Percentiles rank a stretch among this genome's conserved stretches.
Conservation (phyloP, 2,329 filamentous ascomycete species). For the Aspergillus amoenus region DNA sequence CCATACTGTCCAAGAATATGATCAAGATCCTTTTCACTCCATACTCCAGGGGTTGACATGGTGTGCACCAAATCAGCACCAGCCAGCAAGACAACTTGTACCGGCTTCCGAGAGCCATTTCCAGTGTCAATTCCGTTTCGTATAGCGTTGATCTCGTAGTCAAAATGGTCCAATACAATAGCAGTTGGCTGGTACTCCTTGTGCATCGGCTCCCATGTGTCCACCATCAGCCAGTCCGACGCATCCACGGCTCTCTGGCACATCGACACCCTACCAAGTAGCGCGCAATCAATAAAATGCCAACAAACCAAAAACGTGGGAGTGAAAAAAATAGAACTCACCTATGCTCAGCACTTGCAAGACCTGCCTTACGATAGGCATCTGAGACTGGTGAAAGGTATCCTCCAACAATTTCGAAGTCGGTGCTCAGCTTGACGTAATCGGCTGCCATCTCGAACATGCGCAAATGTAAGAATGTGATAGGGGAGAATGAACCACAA, state of each 20-base stretch:
- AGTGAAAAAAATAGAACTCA: slow-evolving; percentile 27
- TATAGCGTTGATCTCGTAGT: slow-evolving; percentile 81
- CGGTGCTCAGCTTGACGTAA: slow-evolving; percentile 70
- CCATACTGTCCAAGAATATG: slow-evolving; percentile 84
- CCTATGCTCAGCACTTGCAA: slow-evolving; percentile 71
- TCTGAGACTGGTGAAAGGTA: slow-evolving; percentile 78
- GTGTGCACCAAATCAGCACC: slow-evolving; percentile 75
- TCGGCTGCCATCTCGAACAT: slow-evolving; percentile 89
- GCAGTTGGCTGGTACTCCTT: slow-evolving; percentile 85
- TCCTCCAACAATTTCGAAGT: slow-evolving; percentile 83
- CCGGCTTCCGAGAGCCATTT: slow-evolving; percentile 64
- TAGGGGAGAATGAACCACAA: slow-evolving; percentile 65
- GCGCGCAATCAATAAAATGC: neutral
- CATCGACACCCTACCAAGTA: slow-evolving; percentile 69
- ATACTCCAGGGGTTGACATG: slow-evolving; percentile 70
- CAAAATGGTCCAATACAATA: slow-evolving; percentile 85
- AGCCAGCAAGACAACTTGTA: slow-evolving; percentile 76
- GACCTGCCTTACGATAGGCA: slow-evolving; percentile 76
- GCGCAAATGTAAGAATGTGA: slow-evolving; percentile 60
- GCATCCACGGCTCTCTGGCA: slow-evolving; percentile 75
- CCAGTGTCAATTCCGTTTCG: slow-evolving; percentile 69
- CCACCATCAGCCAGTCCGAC: slow-evolving; percentile 79
- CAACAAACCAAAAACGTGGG: neutral
- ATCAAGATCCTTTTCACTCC: slow-evolving; percentile 80
- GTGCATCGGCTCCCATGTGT: slow-evolving; percentile 85